These are phyloP conservation scores for Metschnikowia koreensis DNA, from an alignment of 805 yeast genomes.

Conservation along the genomic window DNA sequence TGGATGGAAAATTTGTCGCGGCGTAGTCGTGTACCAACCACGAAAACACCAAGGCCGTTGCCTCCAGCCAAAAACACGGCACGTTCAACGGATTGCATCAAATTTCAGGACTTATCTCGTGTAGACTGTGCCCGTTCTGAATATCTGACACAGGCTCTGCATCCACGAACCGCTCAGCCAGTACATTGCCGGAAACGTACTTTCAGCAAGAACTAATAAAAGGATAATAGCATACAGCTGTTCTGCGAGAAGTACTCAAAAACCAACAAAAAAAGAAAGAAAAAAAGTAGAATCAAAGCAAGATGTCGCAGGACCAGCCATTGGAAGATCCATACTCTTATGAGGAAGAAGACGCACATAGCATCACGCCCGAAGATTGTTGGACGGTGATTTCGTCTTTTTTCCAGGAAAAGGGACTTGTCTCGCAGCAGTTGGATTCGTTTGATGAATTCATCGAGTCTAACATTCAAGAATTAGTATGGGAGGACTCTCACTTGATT, in stretches of 20 bases:
- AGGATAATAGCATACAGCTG: not conserved
- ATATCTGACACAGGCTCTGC: not conserved
- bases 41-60: not conserved
- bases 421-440: constrained; percentile 96
- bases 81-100: not conserved
- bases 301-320: constrained; percentile 21
- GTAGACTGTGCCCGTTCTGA: not conserved
- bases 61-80: not conserved
- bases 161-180: not conserved
- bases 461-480: constrained; percentile 92
- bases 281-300: not conserved
- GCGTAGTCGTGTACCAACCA: constrained; percentile 11
- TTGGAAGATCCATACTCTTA: constrained; percentile 65
- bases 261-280: too few species aligned
- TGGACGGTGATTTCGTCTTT: constrained; percentile 98
- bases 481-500: constrained; percentile 92
- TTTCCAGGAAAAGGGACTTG: constrained; percentile 94
- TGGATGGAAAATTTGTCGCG: constrained; percentile 5
- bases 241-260: not conserved
- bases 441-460: constrained; percentile 97
- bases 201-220: not conserved
- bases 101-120: not conserved
- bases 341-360: constrained; percentile 54
- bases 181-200: not conserved
- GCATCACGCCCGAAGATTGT: constrained; percentile 95